Evolutionary conservation across 805 yeast species (phyloP), one percentile per base, ranked within the genome.

Genomic region (Teunomyces cretensis): DNA sequence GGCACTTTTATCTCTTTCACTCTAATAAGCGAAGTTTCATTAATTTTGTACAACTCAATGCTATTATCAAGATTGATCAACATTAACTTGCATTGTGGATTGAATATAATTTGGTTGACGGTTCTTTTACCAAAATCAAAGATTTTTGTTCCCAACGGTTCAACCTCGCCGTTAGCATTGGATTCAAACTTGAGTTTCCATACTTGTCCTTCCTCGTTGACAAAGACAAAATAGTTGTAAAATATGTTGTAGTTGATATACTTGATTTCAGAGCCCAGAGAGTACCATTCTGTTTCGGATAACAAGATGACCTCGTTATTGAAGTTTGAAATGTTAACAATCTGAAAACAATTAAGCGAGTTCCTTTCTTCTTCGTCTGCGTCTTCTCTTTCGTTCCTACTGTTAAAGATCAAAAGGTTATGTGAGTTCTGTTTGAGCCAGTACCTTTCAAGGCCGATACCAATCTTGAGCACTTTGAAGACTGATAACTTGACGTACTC

Each of bases 361-460:
- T 41, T 42, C 16, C 27, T 27, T 14, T 33, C 39, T 7, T 41
- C 31, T 13, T 30, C 41, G 6, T 36, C 28, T 9, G 8, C 11
- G 11, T 17, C 45, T 14, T 43, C 46, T 14, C 44, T 42, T 17
- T 44, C 50, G 45, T 55, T 54, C 30, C 53, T 49, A 31, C 55
- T 52, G 42, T 61, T 70, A 50, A 54, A 61, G 12, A 70, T 54
- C 12, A 70, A 54, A 42, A 72, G 50, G 49, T 65, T 65, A 47
- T 70, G 74, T 30, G 75, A 68, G 47, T 69, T 67, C 19, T 62
- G 57, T 41, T 69, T 66, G 33, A 70, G 49, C 75, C 75, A 72
- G 42, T 53, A 67, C 12, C 59, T 47, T 4, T 53, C 43, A 9
- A 68, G 51, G 0, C 66, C 67, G 16, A 65, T 60, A 9, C 64